Evolutionary conservation across 2,329 filamentous ascomycete genomes (phyloP).

Genomic region (Penicillium sp.): DNA sequence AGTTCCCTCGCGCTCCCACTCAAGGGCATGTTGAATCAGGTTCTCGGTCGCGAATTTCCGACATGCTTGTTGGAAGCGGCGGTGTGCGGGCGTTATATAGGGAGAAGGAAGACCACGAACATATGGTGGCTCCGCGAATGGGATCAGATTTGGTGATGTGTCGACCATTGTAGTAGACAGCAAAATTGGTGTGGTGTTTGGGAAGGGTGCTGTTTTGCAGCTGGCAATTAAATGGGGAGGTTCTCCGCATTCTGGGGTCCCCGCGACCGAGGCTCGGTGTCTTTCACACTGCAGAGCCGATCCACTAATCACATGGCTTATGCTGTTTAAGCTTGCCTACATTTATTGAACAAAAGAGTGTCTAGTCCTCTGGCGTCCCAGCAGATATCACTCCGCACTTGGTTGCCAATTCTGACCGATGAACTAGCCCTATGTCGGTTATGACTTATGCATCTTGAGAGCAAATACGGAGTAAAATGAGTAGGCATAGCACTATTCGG

Average conservation of each 20-base stretch:
- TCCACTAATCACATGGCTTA: constrained; percentile 9
- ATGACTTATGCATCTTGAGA: too few relatives aligned
- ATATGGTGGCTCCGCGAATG: constrained; percentile 74
- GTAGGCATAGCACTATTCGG: too few relatives aligned
- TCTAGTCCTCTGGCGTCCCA: too few relatives aligned
- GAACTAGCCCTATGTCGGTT: too few relatives aligned
- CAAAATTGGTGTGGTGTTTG: too few relatives aligned
- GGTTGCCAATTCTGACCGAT: too few relatives aligned
- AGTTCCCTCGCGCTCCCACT: constrained; percentile 68
- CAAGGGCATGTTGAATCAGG: constrained; percentile 61
- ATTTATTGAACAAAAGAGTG: too few relatives aligned
- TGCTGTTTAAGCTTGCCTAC: background rate
- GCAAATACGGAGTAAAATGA: too few relatives aligned
- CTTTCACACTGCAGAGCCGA: background rate
- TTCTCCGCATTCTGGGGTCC: constrained; percentile 17
- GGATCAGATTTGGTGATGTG: constrained; percentile 49
- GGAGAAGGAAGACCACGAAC: constrained; percentile 69
- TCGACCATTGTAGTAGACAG: constrained; percentile 24
- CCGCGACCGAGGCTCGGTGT: constrained; percentile 14
- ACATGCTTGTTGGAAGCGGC: constrained; percentile 67
- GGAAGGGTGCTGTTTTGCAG: background rate
- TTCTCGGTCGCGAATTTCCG: constrained; percentile 67
- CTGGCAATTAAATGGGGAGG: background rate
- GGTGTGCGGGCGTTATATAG: constrained; percentile 68
- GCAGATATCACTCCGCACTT: too few relatives aligned